These are phyloP conservation scores for Chalciporus pseudorubinellus DNA, from an alignment of 768 basidiomycete genomes.

Conservation along the genomic window DNA sequence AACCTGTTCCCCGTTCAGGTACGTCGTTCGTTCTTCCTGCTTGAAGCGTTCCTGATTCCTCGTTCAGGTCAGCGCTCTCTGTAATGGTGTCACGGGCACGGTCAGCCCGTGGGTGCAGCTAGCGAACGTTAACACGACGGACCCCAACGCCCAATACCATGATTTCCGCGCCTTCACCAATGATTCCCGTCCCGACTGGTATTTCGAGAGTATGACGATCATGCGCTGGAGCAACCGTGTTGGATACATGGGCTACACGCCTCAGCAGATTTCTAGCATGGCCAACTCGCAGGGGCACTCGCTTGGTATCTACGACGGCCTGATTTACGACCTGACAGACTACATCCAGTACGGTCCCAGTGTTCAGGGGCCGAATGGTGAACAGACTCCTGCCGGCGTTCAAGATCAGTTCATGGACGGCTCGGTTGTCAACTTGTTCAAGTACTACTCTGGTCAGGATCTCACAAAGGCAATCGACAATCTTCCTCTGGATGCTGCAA, in stretches of 20 bases:
- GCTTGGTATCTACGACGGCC: conserved; percentile 81
- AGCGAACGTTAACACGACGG: conserved; percentile 72
- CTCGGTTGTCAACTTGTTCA: conserved; percentile 73
- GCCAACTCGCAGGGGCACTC: conserved; percentile 54
- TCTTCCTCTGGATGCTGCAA: conserved; percentile 56
- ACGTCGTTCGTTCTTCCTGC: conserved; percentile 12
- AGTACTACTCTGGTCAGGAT: conserved; percentile 69
- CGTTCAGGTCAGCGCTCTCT: conserved; percentile 81
- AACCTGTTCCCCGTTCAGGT: conserved; percentile 94
- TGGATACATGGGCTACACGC: conserved; percentile 86
- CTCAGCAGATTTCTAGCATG: conserved; percentile 68
- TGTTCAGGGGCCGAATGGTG: conserved; percentile 46
- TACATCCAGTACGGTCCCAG: conserved; percentile 75
- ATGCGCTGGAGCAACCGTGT: conserved; percentile 89
- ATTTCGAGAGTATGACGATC: conserved; percentile 89
- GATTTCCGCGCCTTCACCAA: conserved; percentile 90
- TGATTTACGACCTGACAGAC: conserved; percentile 83
- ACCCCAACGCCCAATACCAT: conserved; percentile 80
- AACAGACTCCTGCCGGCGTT: conserved; percentile 39
- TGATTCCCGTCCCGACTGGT: conserved; percentile 97
- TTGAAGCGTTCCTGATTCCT: not conserved
- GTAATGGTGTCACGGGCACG: conserved; percentile 77
- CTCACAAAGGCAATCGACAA: conserved; percentile 71
- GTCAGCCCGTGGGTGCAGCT: conserved; percentile 85
- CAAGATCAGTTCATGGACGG: conserved; percentile 70